Conservation (phyloP, 768 basidiomycete species). For the Trametes elegans region DNA sequence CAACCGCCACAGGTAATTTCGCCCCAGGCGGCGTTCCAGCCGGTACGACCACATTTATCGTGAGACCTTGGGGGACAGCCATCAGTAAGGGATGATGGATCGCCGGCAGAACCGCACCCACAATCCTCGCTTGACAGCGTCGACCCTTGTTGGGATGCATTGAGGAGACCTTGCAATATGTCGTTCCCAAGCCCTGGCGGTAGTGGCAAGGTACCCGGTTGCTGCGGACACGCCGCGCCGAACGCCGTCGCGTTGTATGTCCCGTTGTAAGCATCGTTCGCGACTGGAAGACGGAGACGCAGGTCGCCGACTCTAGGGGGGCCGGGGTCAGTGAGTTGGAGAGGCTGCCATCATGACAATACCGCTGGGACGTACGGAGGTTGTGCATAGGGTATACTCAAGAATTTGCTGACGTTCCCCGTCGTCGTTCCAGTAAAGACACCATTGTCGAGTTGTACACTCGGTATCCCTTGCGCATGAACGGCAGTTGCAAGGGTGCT, state of each 20-base stretch:
- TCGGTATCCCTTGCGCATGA: conserved; percentile 7
- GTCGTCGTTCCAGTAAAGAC: not conserved
- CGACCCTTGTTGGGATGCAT: too few relatives aligned
- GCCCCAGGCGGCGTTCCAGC: conserved; percentile 35
- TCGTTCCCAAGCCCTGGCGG: not conserved
- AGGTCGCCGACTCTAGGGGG: conserved; percentile 13
- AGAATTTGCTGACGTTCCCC: not conserved
- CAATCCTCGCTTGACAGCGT: not conserved
- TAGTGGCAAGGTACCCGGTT: not conserved
- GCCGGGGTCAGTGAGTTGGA: too few relatives aligned
- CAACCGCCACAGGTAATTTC: conserved; percentile 53
- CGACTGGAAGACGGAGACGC: conserved; percentile 19
- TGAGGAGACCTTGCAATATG: not conserved
- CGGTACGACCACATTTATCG: conserved; percentile 50
- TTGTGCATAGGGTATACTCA: not conserved
- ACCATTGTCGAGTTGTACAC: not conserved
- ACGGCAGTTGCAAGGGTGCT: not conserved
- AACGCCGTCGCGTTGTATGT: conserved; percentile 9
- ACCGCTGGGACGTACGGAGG: not conserved
- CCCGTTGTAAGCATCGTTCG: not conserved
- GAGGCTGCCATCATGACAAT: too few relatives aligned
- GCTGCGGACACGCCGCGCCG: conserved; percentile 20
- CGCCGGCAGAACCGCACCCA: not conserved
- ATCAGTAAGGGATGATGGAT: too few relatives aligned
- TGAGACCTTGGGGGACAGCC: conserved; percentile 47